A percentile compares a stretch with the other conserved stretches of the same genome.
phyloP scores from a whole-genome alignment of 2,329 filamentous ascomycete genomes.

The Paramyrothecium sp. region DNA sequence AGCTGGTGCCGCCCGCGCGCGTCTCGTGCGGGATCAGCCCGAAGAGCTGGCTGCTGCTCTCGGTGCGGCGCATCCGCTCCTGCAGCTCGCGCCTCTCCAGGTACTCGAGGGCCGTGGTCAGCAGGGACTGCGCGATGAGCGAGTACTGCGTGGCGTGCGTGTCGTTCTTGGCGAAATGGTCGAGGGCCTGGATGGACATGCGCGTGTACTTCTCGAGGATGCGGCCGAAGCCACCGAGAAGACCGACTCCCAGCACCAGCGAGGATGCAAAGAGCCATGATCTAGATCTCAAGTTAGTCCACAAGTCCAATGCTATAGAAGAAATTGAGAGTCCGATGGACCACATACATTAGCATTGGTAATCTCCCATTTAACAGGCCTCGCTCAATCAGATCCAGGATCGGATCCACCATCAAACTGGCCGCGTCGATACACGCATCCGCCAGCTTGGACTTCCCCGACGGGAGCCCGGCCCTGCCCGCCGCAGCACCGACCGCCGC shows the following conservation, averaged over 20 bases:
- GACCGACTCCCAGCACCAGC: conserved; percentile 49
- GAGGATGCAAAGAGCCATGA: conserved; percentile 55
- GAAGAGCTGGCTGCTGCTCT: conserved; percentile 51
- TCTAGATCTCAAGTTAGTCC: conserved; percentile 20
- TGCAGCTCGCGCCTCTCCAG: conserved; percentile 46
- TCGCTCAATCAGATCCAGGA: conserved; percentile 42
- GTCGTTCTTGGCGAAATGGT: conserved; percentile 48
- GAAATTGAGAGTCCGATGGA: not conserved
- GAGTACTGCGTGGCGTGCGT: conserved; percentile 52
- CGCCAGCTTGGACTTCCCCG: conserved; percentile 48
- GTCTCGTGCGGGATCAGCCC: conserved; percentile 39
- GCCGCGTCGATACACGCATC: conserved; percentile 56
- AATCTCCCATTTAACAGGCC: conserved; percentile 41
- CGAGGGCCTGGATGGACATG: conserved; percentile 45
- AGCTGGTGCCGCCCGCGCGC: conserved; percentile 4
- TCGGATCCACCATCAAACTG: conserved; percentile 49
- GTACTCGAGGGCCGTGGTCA: conserved; percentile 42
- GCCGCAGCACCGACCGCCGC: not conserved
- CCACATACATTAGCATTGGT: conserved; percentile 48
- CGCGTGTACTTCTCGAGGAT: conserved; percentile 49
- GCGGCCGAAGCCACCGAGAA: conserved; percentile 50
- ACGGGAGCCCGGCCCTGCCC: conserved; percentile 22
- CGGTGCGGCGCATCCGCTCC: conserved; percentile 44
- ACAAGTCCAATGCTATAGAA: too few species aligned
- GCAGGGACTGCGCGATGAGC: conserved; percentile 50